Evolutionary conservation across 2,329 filamentous ascomycete genomes (phyloP).

Genomic region (Colletotrichum sp.): DNA sequence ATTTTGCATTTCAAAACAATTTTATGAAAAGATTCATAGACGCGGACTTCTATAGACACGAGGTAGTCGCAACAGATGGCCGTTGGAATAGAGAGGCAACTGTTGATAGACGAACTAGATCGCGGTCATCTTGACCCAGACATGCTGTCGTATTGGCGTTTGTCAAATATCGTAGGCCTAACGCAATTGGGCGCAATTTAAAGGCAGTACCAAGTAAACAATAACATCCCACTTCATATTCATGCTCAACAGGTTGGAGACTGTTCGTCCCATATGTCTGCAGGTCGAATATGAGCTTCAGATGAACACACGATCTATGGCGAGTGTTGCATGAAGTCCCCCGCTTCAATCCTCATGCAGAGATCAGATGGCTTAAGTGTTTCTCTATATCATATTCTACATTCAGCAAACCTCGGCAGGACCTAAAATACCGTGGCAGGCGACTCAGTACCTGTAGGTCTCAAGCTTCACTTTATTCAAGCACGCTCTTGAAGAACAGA

Average conservation of each 20-base stretch:
- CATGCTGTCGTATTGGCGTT: background rate
- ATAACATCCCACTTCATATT: background rate
- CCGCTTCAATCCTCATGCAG: background rate
- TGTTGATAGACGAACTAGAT: background rate
- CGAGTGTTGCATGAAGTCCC: background rate
- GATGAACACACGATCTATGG: background rate
- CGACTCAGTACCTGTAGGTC: background rate
- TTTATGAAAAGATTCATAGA: background rate
- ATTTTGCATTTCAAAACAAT: background rate
- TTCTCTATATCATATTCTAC: background rate
- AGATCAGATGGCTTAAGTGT: background rate
- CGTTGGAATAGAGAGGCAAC: background rate
- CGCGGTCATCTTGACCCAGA: background rate
- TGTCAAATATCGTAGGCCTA: background rate
- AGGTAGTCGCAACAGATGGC: rapidly evolving
- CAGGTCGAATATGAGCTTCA: background rate
- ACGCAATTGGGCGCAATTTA: background rate
- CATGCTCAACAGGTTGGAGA: background rate
- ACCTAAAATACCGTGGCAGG: no score
- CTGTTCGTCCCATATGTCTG: background rate
- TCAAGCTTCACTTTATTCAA: background rate
- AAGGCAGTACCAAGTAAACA: background rate
- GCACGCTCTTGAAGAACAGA: background rate
- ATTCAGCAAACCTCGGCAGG: background rate
- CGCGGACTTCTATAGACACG: background rate